Evolutionary conservation across 2,329 filamentous ascomycete species (phyloP).

Genomic region (Alternaria brassicae): DNA sequence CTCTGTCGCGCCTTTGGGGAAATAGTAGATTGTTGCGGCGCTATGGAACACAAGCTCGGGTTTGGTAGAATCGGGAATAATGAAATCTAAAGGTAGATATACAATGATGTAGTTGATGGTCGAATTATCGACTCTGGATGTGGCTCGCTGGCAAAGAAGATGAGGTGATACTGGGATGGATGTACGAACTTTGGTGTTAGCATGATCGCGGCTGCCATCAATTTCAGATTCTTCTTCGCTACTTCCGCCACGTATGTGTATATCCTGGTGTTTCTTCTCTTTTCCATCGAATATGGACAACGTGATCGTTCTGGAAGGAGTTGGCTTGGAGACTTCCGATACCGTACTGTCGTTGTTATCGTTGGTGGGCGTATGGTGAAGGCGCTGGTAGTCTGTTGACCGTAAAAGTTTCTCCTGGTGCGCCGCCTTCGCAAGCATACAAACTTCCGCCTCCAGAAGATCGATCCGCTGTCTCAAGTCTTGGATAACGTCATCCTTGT

Average conservation of each 20-base stretch:
- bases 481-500: not conserved
- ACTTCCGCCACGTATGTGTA: not conserved
- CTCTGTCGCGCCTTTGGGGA: not conserved
- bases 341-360: not conserved
- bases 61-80: not conserved
- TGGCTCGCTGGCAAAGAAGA: not conserved
- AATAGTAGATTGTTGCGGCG: constrained; percentile 1
- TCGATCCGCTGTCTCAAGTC: not conserved
- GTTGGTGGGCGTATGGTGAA: not conserved
- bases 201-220: not conserved
- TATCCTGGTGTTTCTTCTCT: not conserved
- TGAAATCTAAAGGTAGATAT: constrained; percentile 16
- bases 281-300: not conserved
- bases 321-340: not conserved
- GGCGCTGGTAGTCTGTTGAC: not conserved
- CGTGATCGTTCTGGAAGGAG: not conserved
- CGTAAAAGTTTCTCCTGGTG: not conserved
- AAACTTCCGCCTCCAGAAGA: not conserved
- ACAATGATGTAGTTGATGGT: constrained; percentile 3
- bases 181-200: not conserved
- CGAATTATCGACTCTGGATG: not conserved
- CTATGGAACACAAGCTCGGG: constrained; percentile 13
- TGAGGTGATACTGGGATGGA: not conserved
- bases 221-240: not conserved
- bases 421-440: not conserved